Conservation (phyloP, 1,284 basidiomycete species). For the Rhodotorula sp. region DNA sequence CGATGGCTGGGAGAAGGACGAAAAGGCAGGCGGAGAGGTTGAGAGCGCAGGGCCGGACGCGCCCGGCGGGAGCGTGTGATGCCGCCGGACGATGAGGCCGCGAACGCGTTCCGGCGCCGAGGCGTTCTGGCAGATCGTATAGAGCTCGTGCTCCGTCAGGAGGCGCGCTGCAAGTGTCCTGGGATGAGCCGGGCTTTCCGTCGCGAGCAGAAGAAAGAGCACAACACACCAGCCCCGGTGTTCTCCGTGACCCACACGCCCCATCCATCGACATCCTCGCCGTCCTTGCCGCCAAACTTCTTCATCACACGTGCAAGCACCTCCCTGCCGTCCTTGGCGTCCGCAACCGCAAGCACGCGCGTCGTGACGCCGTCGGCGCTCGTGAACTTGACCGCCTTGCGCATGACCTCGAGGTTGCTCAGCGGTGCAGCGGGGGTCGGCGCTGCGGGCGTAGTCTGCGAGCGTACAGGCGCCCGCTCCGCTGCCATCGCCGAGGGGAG, state of each 20-base stretch:
- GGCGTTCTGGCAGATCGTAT: slow-evolving; percentile 81
- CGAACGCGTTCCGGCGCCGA: slow-evolving; percentile 75
- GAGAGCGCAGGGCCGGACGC: slow-evolving; percentile 2
- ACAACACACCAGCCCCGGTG: slow-evolving; percentile 60
- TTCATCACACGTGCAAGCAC: slow-evolving; percentile 80
- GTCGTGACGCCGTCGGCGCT: slow-evolving; percentile 67
- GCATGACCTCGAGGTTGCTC: slow-evolving; percentile 63
- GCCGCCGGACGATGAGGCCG: slow-evolving; percentile 72
- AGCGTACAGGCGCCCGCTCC: neutral
- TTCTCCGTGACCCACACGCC: slow-evolving; percentile 69
- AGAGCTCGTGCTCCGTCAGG: slow-evolving; percentile 78
- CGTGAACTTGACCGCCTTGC: slow-evolving; percentile 81
- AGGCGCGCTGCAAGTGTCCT: slow-evolving; percentile 54
- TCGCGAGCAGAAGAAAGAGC: slow-evolving; percentile 1
- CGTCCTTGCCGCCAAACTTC: slow-evolving; percentile 64
- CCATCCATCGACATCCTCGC: slow-evolving; percentile 70
- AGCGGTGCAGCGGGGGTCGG: slow-evolving; percentile 1
- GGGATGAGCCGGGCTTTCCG: neutral
- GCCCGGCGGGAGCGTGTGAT: slow-evolving; percentile 38
- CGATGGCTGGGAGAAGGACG: neutral
- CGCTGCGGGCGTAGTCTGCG: neutral
- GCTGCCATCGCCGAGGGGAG: slow-evolving; percentile 1
- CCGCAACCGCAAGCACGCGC: slow-evolving; percentile 72
- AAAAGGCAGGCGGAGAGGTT: slow-evolving; percentile 8
- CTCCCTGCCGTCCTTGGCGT: slow-evolving; percentile 76